Base-by-base conservation (phyloP, 2,329 filamentous ascomycete genomes). In the Metarhizium humberi region DNA sequence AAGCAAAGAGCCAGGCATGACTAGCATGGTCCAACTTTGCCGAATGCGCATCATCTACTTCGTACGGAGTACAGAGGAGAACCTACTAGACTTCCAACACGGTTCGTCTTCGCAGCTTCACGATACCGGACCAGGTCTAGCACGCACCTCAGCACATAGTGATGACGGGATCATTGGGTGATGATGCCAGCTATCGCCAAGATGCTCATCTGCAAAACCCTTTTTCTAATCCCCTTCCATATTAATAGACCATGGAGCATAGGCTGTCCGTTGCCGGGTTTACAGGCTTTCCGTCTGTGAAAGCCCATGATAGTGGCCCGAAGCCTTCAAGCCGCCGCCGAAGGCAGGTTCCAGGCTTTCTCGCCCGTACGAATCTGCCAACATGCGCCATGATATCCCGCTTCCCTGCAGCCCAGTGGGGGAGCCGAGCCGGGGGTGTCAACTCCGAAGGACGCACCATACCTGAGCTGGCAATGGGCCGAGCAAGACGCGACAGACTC, bases 391-490 rank as follows among this genome's bases (percentile, higher is more conserved):
- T 32, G 50, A 56, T 56, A 43, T 50, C 46, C 25, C 55, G 51
- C 45, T n/a, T 45, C 38, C 30, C 55, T 54, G 52, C 55, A 54
- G 10, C 25, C 47, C 48, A 48, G 14, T 25, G 42, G 55, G 52
- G 52, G 53, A 45, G 34, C 45, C 45, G 30, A 11, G 34, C 52
- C 43, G 52, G 47, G 51, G 29, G 48, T 14, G 11, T 32, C 45
- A 13, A 48, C 6, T 10, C 14, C 10, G 6, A 20, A 13, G 6
- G 55, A 34, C 32, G 29, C 49, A 40, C 56, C 40, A 52, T 49
- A 16, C 56, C 54, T 34, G 48, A 56, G 36, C 34, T 49, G 51
- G 56, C 30, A 56, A 55, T 48, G 25, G 52, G 18, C 56, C 53
- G 56, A 57, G 52, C 47, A 20, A 3, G 11, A 20, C 18, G 18